Base-by-base conservation (phyloP, 148 eudicot genomes). In the Camellia sinensis region DNA sequence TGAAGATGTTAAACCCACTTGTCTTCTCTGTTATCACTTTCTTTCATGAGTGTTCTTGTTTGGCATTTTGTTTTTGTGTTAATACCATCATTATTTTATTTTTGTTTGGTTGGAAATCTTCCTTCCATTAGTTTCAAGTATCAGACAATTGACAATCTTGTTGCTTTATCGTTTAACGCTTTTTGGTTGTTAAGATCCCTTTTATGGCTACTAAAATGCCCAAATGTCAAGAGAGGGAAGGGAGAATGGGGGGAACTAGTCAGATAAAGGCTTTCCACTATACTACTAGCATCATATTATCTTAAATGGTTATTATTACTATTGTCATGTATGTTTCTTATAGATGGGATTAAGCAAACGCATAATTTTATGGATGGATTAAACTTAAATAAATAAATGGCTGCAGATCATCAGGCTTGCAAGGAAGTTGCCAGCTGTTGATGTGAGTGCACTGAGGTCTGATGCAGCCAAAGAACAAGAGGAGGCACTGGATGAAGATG, bases 371-470 rank as follows among this genome's bases (percentile, higher is more conserved):
- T 46, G 57, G 77, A 40, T 73, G 5, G 73, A 73, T 61, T 22
- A 62, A 50, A 48, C 78, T 60, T n/a, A n/a, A n/a, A n/a, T 11
- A 64, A 61, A 14, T 57, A 64, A 56, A 68, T 60, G 69, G 60
- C 12, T 78, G 79, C 86, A 90, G 91, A 78, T 90, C 78, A 84
- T 94, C 83, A 92, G 84, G 91, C 91, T 94, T 78, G 94, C 94
- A 45, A 89, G 91, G 83, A 90, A 94, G 82, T 78, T 94, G 84
- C 98, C 98, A 45, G 91, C 90, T 4, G 98, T 97, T 15, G 97
- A 94, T 74, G 86, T 94, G 12, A 79, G 85, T 50, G 82, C 50
- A 13, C 53, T 88, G 44, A 89, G 84, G 85, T 73, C 69, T 53
- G 84, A 81, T 63, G 87, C 82, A 43, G 76, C 78, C 10, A 75